Conservation (phyloP, 768 basidiomycete genomes). For the Pulveroboletus ravenelii region DNA sequence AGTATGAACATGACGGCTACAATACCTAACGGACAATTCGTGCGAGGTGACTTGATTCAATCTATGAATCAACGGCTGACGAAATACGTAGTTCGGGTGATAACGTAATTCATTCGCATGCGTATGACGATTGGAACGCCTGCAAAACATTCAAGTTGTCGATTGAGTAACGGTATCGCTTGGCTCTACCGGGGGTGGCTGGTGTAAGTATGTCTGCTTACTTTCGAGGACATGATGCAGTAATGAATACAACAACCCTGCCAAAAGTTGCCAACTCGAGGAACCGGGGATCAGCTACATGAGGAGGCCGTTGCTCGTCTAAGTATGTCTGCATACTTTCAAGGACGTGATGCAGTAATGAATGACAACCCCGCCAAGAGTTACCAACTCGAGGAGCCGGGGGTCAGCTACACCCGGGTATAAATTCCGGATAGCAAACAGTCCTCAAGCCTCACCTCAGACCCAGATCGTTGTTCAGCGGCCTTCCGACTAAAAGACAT, state of each 20-base stretch:
- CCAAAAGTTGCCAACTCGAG: neutral
- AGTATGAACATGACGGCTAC: too few relatives aligned
- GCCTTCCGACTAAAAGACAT: neutral
- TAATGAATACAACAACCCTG: neutral
- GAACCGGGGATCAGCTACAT: neutral
- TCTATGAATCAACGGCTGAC: too few relatives aligned
- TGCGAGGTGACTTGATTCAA: too few relatives aligned
- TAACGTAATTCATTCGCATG: too few relatives aligned
- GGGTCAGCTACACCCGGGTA: constrained; percentile 1
- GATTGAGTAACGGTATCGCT: too few relatives aligned
- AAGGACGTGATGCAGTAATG: neutral
- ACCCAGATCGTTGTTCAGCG: neutral
- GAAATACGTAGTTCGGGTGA: too few relatives aligned
- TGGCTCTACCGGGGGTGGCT: too few relatives aligned
- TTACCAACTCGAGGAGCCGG: neutral
- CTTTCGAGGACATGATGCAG: neutral
- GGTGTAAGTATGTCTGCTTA: too few relatives aligned
- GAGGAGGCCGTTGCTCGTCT: neutral
- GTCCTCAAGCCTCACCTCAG: neutral
- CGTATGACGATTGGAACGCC: too few relatives aligned
- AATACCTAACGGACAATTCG: too few relatives aligned
- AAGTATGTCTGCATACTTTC: too few relatives aligned
- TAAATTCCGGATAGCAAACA: constrained; percentile 9
- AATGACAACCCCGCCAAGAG: neutral
- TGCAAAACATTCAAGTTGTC: too few relatives aligned